Evolutionary conservation across 1,139 yeast genomes (phyloP).

Genomic region (Suhomyces wounanorum): DNA sequence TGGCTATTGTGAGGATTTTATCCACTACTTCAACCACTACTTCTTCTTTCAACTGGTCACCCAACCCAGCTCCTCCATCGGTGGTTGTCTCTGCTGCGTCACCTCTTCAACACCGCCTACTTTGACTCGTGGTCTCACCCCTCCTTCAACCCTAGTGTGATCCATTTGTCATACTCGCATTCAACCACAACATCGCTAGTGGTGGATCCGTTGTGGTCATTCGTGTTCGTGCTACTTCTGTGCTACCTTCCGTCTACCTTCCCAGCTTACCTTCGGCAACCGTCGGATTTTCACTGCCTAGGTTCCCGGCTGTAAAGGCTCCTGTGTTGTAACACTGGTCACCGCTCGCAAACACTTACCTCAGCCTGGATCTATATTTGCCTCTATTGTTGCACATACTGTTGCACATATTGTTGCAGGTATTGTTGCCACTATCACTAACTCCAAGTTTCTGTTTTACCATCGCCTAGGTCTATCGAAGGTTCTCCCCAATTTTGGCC

Average conservation of each 20-base stretch:
- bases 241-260: no score
- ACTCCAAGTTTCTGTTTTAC: neutral
- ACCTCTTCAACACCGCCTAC: neutral
- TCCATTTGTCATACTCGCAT: neutral
- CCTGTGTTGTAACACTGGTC: neutral
- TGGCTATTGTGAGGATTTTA: neutral
- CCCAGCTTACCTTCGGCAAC: neutral
- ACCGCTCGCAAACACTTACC: constrained; percentile 2
- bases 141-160: neutral
- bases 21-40: neutral
- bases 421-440: constrained; percentile 1
- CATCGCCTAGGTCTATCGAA: constrained; percentile 5
- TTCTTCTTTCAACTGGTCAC: neutral
- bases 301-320: neutral
- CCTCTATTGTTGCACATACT: neutral
- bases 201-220: neutral
- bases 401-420: neutral
- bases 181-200: neutral
- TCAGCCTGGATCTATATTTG: constrained; percentile 1
- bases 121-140: neutral
- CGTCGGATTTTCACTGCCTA: neutral
- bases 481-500: neutral
- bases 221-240: neutral
- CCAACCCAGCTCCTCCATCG: neutral
- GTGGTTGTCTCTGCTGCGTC: neutral